These are phyloP conservation scores for Komagataella populi DNA, from an alignment of 805 yeast genomes.

Conservation along the genomic window DNA sequence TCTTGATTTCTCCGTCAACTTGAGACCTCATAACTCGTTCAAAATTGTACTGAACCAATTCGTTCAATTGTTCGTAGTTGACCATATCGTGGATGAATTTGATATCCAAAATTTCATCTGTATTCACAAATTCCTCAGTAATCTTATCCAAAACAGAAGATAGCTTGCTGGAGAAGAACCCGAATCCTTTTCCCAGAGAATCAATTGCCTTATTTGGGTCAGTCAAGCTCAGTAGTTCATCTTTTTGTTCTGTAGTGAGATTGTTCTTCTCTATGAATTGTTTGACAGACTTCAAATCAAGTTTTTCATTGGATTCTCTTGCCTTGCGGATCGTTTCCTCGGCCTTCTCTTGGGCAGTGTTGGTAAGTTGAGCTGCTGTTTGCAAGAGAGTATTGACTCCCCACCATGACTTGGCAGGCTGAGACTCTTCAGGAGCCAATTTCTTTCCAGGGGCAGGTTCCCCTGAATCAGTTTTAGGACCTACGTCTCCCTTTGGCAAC, in stretches of 20 bases:
- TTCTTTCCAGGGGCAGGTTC: conserved; percentile 1
- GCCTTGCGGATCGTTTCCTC: conserved; percentile 40
- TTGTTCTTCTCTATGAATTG: background rate
- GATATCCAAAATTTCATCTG: conserved; percentile 42
- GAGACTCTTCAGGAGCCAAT: conserved; percentile 1
- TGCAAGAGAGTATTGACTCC: background rate
- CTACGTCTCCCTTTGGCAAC: background rate
- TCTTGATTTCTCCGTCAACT: conserved; percentile 66
- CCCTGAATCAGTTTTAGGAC: background rate
- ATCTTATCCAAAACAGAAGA: conserved; percentile 24
- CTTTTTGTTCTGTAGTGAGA: conserved; percentile 5
- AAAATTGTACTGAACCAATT: conserved; percentile 38
- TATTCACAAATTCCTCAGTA: conserved; percentile 12
- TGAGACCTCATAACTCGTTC: conserved; percentile 49
- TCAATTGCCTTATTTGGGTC: conserved; percentile 19
- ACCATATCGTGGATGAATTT: conserved; percentile 57
- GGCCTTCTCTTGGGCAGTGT: conserved; percentile 31
- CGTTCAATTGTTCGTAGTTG: conserved; percentile 34
- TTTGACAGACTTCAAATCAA: background rate
- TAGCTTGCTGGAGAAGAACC: conserved; percentile 15
- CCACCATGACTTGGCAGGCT: background rate
- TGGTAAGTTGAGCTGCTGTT: background rate
- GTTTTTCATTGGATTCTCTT: conserved; percentile 10
- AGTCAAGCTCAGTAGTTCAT: conserved; percentile 17
- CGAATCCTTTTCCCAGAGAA: conserved; percentile 21